Percentiles rank a stretch among this genome's conserved stretches.
These are phyloP conservation scores for Colletotrichum phormii DNA, from an alignment of 2,329 filamentous ascomycete genomes.

Conservation along the genomic window DNA sequence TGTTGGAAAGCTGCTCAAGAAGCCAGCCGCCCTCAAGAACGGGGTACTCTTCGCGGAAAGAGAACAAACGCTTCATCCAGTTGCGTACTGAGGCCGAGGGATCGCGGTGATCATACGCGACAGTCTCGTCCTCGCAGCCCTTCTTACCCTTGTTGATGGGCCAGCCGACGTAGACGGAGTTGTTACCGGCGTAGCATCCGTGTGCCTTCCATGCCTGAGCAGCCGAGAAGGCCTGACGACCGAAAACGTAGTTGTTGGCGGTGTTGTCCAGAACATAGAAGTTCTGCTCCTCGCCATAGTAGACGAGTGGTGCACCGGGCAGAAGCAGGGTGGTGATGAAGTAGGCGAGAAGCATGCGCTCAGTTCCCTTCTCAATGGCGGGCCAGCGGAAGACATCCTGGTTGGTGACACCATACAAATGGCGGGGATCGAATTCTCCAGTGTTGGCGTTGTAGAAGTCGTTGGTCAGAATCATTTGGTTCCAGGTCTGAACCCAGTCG, in stretches of 20 bases:
- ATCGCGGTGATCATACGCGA: slow-evolving; percentile 71
- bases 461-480: slow-evolving; percentile 67
- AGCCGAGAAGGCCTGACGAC: slow-evolving; percentile 71
- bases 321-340: slow-evolving; percentile 70
- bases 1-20: slow-evolving; percentile 66
- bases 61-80: slow-evolving; percentile 71
- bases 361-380: slow-evolving; percentile 65
- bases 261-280: slow-evolving; percentile 74
- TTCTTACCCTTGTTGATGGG: slow-evolving; percentile 63
- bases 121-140: slow-evolving; percentile 68
- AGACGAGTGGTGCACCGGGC: slow-evolving; percentile 69
- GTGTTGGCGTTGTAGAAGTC: slow-evolving; percentile 71
- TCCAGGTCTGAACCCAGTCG: slow-evolving; percentile 63
- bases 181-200: slow-evolving; percentile 70
- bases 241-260: slow-evolving; percentile 73
- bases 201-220: slow-evolving; percentile 73
- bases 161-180: slow-evolving; percentile 68
- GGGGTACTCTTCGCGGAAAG: slow-evolving; percentile 67
- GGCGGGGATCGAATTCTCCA: slow-evolving; percentile 71
- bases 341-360: slow-evolving; percentile 67
- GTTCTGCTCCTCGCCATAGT: slow-evolving; percentile 75
- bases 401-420: slow-evolving; percentile 74
- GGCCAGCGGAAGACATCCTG: slow-evolving; percentile 77
- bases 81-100: slow-evolving; percentile 71
- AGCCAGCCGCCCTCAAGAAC: slow-evolving; percentile 70